Evolutionary conservation across 805 yeast species (phyloP).

Genomic region (Yamadazyma olivae): DNA sequence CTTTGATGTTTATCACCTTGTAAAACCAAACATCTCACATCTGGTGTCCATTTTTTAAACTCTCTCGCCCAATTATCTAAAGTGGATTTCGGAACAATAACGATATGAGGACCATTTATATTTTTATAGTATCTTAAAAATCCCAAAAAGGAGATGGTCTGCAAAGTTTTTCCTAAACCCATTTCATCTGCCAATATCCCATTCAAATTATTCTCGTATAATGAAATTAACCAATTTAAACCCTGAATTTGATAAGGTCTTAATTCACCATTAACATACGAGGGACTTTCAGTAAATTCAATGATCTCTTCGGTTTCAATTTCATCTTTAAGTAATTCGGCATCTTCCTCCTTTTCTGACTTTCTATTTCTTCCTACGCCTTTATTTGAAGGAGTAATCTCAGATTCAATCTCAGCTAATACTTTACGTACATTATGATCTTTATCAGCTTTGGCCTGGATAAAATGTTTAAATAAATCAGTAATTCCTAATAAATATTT

Average conservation of each 20-base stretch:
- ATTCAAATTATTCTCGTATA: slow-evolving; percentile 64
- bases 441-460: slow-evolving; percentile 58
- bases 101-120: slow-evolving; percentile 68
- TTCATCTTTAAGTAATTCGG: slow-evolving; percentile 82
- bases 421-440: slow-evolving; percentile 58
- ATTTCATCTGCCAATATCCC: slow-evolving; percentile 85
- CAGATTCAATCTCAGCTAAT: slow-evolving; percentile 32
- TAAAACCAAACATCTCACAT: slow-evolving; percentile 62
- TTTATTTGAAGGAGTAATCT: slow-evolving; percentile 3
- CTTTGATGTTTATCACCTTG: slow-evolving; percentile 77
- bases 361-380: slow-evolving; percentile 64
- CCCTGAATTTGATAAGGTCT: slow-evolving; percentile 81
- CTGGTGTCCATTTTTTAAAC: slow-evolving; percentile 77
- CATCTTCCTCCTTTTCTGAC: slow-evolving; percentile 94
- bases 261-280: slow-evolving; percentile 53
- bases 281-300: slow-evolving; percentile 52
- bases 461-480: slow-evolving; percentile 64
- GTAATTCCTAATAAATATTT: slow-evolving; percentile 65
- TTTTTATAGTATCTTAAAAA: slow-evolving; percentile 61
- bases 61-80: slow-evolving; percentile 80
- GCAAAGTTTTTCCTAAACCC: slow-evolving; percentile 83
- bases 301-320: slow-evolving; percentile 43
- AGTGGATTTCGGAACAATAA: slow-evolving; percentile 78
- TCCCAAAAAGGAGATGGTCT: slow-evolving; percentile 74
- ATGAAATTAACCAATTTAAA: slow-evolving; percentile 70